phyloP scores from a whole-genome alignment of 2,329 filamentous ascomycete genomes.

The Tolypocladium album region DNA sequence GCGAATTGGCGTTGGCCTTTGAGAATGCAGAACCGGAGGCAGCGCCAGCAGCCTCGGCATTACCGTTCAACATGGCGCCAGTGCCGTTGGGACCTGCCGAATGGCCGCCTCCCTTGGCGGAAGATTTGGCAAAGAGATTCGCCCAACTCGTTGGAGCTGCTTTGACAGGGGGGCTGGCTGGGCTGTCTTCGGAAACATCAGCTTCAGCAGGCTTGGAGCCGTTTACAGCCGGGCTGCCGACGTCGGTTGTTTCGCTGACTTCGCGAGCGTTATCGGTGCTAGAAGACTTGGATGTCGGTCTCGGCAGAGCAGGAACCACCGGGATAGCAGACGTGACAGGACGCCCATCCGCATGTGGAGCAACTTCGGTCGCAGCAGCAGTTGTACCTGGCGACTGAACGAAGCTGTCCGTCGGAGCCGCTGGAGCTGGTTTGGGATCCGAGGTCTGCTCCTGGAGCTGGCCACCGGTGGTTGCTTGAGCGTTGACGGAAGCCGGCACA shows the following conservation, averaged over 20 bases:
- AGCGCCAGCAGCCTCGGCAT: slow-evolving; percentile 5
- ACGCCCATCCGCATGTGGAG: slow-evolving; percentile 18
- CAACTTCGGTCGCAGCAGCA: neutral
- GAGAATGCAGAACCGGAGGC: slow-evolving; percentile 24
- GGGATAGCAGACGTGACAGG: slow-evolving; percentile 29
- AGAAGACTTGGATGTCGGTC: slow-evolving; percentile 17
- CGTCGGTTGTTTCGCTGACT: neutral
- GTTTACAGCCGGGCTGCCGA: slow-evolving; percentile 10
- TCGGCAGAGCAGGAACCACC: slow-evolving; percentile 36
- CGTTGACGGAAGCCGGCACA: neutral
- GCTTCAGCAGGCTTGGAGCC: slow-evolving; percentile 12
- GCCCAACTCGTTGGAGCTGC: slow-evolving; percentile 28
- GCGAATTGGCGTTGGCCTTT: slow-evolving; percentile 41
- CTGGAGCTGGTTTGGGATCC: neutral
- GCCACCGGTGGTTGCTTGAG: neutral
- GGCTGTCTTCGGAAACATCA: slow-evolving; percentile 4
- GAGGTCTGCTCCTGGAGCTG: neutral
- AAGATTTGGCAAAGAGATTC: slow-evolving; percentile 25
- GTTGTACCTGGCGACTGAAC: slow-evolving; percentile 8
- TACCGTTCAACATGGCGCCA: slow-evolving; percentile 14
- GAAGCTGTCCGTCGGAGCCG: slow-evolving; percentile 6
- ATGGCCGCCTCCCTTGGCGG: slow-evolving; percentile 9
- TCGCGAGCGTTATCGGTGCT: slow-evolving; percentile 8
- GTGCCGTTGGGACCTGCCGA: slow-evolving; percentile 15
- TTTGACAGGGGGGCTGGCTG: slow-evolving; percentile 13